phyloP scores from a whole-genome alignment of 805 yeast genomes.

The Soucietia sequanensis region DNA sequence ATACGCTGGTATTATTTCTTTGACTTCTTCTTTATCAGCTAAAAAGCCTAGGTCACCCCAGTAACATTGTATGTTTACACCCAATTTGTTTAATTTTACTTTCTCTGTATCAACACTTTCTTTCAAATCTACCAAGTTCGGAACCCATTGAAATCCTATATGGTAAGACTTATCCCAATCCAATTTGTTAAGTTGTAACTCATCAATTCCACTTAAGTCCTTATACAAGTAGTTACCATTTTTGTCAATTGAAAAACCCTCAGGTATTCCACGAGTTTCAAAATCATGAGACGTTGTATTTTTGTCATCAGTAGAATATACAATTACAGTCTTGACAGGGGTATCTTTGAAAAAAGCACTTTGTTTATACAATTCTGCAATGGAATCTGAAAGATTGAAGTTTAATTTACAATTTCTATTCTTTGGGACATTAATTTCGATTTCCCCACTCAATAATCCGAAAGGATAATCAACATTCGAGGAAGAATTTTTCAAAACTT shows the following conservation, averaged over 20 bases:
- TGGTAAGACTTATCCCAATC: slow-evolving; percentile 59
- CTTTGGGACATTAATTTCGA: slow-evolving; percentile 55
- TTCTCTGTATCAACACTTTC: slow-evolving; percentile 28
- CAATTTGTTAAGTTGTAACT: slow-evolving; percentile 61
- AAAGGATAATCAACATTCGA: slow-evolving; percentile 47
- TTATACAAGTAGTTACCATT: slow-evolving; percentile 50
- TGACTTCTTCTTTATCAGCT: slow-evolving; percentile 29
- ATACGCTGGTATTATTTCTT: slow-evolving; percentile 60
- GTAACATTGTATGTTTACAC: slow-evolving; percentile 61
- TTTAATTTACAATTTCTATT: slow-evolving; percentile 63
- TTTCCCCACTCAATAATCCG: slow-evolving; percentile 64
- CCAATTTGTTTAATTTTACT: slow-evolving; percentile 39
- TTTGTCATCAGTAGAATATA: slow-evolving; percentile 38
- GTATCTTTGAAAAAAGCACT: slow-evolving; percentile 28
- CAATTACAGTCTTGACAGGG: slow-evolving; percentile 63
- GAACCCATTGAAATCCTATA: slow-evolving; percentile 75
- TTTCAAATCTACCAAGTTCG: slow-evolving; percentile 48
- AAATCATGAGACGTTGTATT: slow-evolving; percentile 6
- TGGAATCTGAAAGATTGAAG: slow-evolving; percentile 52
- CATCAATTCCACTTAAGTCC: slow-evolving; percentile 61
- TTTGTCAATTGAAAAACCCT: slow-evolving; percentile 43
- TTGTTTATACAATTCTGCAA: slow-evolving; percentile 7
- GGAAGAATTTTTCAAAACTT: slow-evolving; percentile 51
- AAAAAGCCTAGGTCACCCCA: slow-evolving; percentile 71
- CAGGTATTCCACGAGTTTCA: slow-evolving; percentile 28